A percentile compares a stretch with the other conserved stretches of the same genome.
phyloP scores from a whole-genome alignment of 495 filamentous ascomycete genomes.

The Penicillium manginii region DNA sequence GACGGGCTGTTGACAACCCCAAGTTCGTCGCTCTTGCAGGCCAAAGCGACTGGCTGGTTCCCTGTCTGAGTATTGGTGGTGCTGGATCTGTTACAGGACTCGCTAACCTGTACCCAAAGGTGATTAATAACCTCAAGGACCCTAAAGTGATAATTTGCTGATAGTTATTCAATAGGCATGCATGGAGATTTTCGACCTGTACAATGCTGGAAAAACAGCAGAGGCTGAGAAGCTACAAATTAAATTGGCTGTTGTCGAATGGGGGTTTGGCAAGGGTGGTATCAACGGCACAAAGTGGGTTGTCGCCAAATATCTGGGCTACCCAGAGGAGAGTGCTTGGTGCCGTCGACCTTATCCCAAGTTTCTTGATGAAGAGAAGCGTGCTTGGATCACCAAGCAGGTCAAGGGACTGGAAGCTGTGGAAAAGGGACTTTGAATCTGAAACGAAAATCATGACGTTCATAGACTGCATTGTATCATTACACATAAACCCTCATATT shows the following conservation, averaged over 20 bases:
- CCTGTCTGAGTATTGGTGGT: slow-evolving; percentile 14
- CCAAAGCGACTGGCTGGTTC: slow-evolving; percentile 17
- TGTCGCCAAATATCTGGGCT: slow-evolving; percentile 39
- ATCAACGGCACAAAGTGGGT: slow-evolving; percentile 50
- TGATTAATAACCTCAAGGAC: background rate
- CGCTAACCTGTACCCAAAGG: slow-evolving; percentile 16
- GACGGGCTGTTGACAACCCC: slow-evolving; percentile 4
- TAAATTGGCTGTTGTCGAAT: slow-evolving; percentile 38
- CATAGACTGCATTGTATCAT: slow-evolving; percentile 14
- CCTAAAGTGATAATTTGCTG: background rate
- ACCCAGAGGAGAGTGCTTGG: slow-evolving; percentile 38
- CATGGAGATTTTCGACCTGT: slow-evolving; percentile 39
- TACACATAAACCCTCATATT: slow-evolving; percentile 8
- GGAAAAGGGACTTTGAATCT: slow-evolving; percentile 6
- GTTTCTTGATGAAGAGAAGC: slow-evolving; percentile 37
- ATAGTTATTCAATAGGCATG: slow-evolving; percentile 6
- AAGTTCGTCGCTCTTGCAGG: slow-evolving; percentile 13
- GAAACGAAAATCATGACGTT: slow-evolving; percentile 5
- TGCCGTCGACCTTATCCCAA: slow-evolving; percentile 44
- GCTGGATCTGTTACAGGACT: slow-evolving; percentile 13
- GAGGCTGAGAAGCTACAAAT: slow-evolving; percentile 42
- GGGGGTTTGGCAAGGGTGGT: slow-evolving; percentile 44
- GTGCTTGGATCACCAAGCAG: slow-evolving; percentile 12
- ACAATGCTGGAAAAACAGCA: slow-evolving; percentile 32
- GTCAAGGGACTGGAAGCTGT: slow-evolving; percentile 9